Evolutionary conservation across 495 filamentous ascomycete genomes (phyloP).

Genomic region (Podospora tetraspora): DNA sequence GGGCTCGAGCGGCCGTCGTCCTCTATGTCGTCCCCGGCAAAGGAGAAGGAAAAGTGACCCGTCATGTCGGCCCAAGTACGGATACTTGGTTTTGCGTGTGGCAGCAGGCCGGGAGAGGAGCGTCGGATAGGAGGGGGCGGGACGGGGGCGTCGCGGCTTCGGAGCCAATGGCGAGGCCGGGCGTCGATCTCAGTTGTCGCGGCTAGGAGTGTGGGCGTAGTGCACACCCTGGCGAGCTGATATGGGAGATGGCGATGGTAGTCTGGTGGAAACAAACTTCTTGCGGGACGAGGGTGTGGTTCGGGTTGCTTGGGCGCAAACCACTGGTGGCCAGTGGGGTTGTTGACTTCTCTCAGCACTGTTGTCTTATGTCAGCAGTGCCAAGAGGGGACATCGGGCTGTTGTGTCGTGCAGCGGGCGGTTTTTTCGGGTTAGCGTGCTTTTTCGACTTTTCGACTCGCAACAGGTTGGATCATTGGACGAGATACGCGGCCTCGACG

Average conservation of each 20-base stretch:
- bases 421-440: too few species aligned
- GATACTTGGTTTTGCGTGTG: background rate
- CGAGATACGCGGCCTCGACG: constrained; percentile 31
- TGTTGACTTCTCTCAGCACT: background rate
- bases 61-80: constrained; percentile 3
- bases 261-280: constrained; percentile 4
- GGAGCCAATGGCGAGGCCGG: background rate
- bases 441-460: too few species aligned
- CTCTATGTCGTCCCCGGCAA: constrained; percentile 81
- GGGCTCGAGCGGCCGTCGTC: constrained; percentile 45
- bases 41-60: constrained; percentile 67
- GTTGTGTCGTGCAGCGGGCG: too few species aligned
- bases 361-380: background rate
- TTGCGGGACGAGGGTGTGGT: background rate
- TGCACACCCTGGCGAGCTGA: constrained; percentile 8
- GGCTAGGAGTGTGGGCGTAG: background rate
- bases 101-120: background rate
- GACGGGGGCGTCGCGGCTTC: background rate
- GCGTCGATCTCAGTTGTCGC: background rate
- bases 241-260: background rate
- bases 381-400: too few species aligned
- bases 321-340: background rate
- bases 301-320: background rate
- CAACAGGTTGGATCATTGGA: constrained; percentile 33
- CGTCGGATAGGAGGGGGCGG: background rate